These are phyloP conservation scores for Elsinoe batatas DNA, from an alignment of 2,329 filamentous ascomycete genomes.

Conservation along the genomic window DNA sequence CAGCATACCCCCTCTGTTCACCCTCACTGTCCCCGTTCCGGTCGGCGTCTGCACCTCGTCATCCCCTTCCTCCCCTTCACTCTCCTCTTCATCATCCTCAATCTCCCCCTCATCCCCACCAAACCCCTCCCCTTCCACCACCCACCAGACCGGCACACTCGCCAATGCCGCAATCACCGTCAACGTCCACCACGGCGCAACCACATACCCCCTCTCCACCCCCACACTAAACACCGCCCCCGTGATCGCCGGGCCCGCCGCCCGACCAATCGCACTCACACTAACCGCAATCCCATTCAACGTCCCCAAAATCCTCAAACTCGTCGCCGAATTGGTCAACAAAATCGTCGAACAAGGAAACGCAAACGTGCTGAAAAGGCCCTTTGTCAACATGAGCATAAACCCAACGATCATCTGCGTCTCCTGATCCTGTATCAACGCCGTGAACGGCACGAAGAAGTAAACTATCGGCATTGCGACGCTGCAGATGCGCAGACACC, in stretches of 20 bases:
- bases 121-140: conserved; percentile 65
- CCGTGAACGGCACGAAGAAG: conserved; percentile 70
- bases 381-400: conserved; percentile 61
- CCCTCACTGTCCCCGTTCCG: conserved; percentile 19
- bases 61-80: conserved; percentile 19
- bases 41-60: conserved; percentile 18
- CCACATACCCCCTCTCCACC: conserved; percentile 62
- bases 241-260: conserved; percentile 63
- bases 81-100: conserved; percentile 29
- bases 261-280: conserved; percentile 69
- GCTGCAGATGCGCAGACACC: conserved; percentile 59
- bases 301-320: conserved; percentile 69
- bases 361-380: conserved; percentile 66
- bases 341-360: conserved; percentile 88
- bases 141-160: conserved; percentile 61
- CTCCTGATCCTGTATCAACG: conserved; percentile 44
- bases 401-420: conserved; percentile 54
- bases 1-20: conserved; percentile 12
- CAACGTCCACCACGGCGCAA: conserved; percentile 76
- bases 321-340: conserved; percentile 74
- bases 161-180: conserved; percentile 53
- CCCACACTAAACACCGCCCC: conserved; percentile 69
- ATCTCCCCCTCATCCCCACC: conserved; percentile 30
- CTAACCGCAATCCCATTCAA: conserved; percentile 85
- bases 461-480: conserved; percentile 65